These are phyloP conservation scores for Solanum tarijense DNA, from an alignment of 257 asterid genomes.

Conservation along the genomic window DNA sequence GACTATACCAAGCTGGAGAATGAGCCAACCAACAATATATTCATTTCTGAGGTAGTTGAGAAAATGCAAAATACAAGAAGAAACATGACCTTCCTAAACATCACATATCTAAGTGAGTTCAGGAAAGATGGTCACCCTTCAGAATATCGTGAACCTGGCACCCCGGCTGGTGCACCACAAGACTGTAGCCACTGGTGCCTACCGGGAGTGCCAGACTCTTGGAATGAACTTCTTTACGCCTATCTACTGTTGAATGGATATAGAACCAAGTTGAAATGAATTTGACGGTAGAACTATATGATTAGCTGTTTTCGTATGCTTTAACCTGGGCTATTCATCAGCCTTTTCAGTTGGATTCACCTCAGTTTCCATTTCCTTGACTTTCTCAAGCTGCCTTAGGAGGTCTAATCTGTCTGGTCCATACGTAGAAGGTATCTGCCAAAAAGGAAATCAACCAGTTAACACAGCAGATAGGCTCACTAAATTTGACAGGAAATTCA, in stretches of 20 bases:
- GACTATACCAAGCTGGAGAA: constrained; percentile 23
- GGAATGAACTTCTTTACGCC: constrained; percentile 67
- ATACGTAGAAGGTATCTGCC: constrained; percentile 94
- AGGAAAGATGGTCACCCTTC: constrained; percentile 83
- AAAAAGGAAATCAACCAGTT: constrained; percentile 2
- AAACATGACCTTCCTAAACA: constrained; percentile 30
- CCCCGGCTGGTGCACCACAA: constrained; percentile 49
- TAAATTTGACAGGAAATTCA: background rate
- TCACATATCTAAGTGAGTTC: constrained; percentile 51
- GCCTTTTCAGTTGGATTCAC: constrained; percentile 33
- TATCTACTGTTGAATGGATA: constrained; percentile 33
- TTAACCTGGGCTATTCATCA: constrained; percentile 26
- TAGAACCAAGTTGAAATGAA: constrained; percentile 7
- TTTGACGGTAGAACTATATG: background rate
- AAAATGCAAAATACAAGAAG: constrained; percentile 17
- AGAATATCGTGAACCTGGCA: constrained; percentile 56
- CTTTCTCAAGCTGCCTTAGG: constrained; percentile 91
- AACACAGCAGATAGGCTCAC: constrained; percentile 5
- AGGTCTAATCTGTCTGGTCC: constrained; percentile 86
- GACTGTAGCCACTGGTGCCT: constrained; percentile 94
- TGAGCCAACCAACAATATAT: constrained; percentile 35
- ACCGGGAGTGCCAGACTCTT: constrained; percentile 82
- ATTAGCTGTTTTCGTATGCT: background rate
- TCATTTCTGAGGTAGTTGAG: constrained; percentile 26
- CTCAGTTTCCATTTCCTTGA: constrained; percentile 76